Evolutionary conservation across 2,329 filamentous ascomycete genomes (phyloP).

Genomic region (Hymenoscyphus albidus): DNA sequence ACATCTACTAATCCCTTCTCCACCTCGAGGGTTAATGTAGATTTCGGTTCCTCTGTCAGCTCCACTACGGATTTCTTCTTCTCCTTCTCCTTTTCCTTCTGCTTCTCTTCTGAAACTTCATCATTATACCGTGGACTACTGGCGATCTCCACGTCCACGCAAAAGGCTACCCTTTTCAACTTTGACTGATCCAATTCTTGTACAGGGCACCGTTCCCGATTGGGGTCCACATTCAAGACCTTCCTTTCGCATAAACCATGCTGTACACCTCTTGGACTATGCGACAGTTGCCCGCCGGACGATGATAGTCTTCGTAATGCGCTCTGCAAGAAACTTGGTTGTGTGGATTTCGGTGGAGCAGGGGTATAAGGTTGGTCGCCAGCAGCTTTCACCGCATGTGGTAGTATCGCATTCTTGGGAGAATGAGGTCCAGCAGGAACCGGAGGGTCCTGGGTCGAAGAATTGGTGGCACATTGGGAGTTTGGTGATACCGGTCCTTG

Average conservation of each 20-base stretch:
- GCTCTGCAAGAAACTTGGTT: constrained; percentile 71
- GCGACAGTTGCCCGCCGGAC: constrained; percentile 45
- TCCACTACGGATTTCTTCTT: constrained; percentile 63
- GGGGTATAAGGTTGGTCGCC: constrained; percentile 67
- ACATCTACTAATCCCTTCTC: constrained; percentile 42
- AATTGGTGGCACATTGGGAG: constrained; percentile 22
- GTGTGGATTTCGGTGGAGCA: constrained; percentile 64
- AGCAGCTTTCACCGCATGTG: constrained; percentile 51
- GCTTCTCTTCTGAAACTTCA: constrained; percentile 43
- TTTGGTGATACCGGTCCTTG: constrained; percentile 26
- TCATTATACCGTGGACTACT: constrained; percentile 77
- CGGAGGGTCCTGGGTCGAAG: constrained; percentile 32
- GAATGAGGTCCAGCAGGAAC: constrained; percentile 34
- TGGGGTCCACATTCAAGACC: constrained; percentile 79
- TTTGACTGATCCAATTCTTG: constrained; percentile 76
- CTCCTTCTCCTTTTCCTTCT: constrained; percentile 43
- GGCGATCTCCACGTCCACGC: constrained; percentile 95
- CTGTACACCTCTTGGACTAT: constrained; percentile 44
- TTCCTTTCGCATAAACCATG: constrained; percentile 75
- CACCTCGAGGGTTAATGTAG: constrained; percentile 59
- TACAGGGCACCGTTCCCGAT: constrained; percentile 75
- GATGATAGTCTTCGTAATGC: constrained; percentile 81
- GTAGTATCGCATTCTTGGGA: constrained; percentile 57
- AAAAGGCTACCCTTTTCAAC: constrained; percentile 85
- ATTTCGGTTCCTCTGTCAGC: constrained; percentile 63